Percentiles rank a stretch among this genome's conserved stretches.
phyloP scores from a whole-genome alignment of 208 protist genomes.

The Cochliopodium minus region DNA sequence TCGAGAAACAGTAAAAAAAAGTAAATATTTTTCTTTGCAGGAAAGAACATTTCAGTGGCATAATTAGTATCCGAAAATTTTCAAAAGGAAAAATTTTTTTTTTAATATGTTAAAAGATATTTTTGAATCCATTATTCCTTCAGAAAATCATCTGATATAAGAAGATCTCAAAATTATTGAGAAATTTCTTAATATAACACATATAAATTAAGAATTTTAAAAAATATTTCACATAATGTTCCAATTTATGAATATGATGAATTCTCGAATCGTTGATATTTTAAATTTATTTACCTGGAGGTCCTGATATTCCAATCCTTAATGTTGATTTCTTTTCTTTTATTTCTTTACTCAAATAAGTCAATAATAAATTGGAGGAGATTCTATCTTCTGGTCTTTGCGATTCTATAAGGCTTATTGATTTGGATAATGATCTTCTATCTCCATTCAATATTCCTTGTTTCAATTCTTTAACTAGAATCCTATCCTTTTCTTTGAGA shows the following conservation, averaged over 20 bases:
- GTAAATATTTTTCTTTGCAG: too few species aligned
- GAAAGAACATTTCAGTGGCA: too few species aligned
- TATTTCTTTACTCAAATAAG: constrained; percentile 24
- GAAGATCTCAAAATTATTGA: neutral
- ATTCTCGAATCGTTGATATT: neutral
- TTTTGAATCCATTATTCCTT: neutral
- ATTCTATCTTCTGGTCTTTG: constrained; percentile 22
- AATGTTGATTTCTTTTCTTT: constrained; percentile 12
- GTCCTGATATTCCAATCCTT: neutral
- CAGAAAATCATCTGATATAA: constrained; percentile 6
- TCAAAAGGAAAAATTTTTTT: too few species aligned
- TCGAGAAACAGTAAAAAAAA: too few species aligned
- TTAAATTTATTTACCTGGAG: neutral
- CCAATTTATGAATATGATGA: neutral
- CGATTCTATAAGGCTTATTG: constrained; percentile 49
- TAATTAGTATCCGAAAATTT: too few species aligned
- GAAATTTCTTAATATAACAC: neutral
- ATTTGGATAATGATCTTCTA: constrained; percentile 35
- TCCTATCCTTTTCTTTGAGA: too few species aligned
- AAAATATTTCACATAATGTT: neutral
- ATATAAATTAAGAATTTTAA: neutral
- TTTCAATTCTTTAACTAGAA: too few species aligned
- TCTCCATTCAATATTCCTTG: constrained; percentile 20
- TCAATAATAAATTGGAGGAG: constrained; percentile 25
- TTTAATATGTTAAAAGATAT: too few species aligned